These are phyloP conservation scores for Arthroderma sp. DNA, from an alignment of 2,329 filamentous ascomycete genomes.

Conservation along the genomic window DNA sequence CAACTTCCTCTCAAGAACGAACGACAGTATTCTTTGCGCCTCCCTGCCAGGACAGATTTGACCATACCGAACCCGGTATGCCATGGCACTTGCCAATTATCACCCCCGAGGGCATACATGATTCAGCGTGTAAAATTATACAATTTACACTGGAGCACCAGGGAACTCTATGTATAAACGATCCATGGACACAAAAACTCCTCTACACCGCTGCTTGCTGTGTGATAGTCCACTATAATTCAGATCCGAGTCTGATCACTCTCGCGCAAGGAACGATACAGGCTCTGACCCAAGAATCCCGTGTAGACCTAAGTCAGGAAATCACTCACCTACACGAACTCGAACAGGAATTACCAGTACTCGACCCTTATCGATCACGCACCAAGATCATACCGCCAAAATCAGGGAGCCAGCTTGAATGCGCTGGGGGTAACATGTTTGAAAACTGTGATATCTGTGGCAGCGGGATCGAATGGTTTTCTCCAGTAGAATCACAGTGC, in stretches of 20 bases:
- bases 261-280: slow-evolving; percentile 20
- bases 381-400: slow-evolving; percentile 18
- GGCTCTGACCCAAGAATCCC: slow-evolving; percentile 20
- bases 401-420: slow-evolving; percentile 15
- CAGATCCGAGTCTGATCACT: slow-evolving; percentile 16
- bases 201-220: slow-evolving; percentile 29
- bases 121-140: slow-evolving; percentile 19
- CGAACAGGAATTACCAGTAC: not conserved
- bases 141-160: slow-evolving; percentile 21
- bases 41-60: slow-evolving; percentile 12
- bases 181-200: slow-evolving; percentile 22
- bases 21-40: slow-evolving; percentile 29
- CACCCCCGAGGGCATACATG: slow-evolving; percentile 13
- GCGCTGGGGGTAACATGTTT: slow-evolving; percentile 21
- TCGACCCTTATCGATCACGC: not conserved
- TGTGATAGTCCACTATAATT: slow-evolving; percentile 22
- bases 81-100: slow-evolving; percentile 12
- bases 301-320: slow-evolving; percentile 24
- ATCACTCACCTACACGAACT: slow-evolving; percentile 19
- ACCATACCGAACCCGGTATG: slow-evolving; percentile 12
- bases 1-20: slow-evolving; percentile 37
- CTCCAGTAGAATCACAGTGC: slow-evolving; percentile 38
- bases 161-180: slow-evolving; percentile 11
- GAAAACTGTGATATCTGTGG: slow-evolving; percentile 45
- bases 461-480: slow-evolving; percentile 37